Conservation (phyloP, 2,329 filamentous ascomycete species). For the Magnaporthiopsis rhizophila region DNA sequence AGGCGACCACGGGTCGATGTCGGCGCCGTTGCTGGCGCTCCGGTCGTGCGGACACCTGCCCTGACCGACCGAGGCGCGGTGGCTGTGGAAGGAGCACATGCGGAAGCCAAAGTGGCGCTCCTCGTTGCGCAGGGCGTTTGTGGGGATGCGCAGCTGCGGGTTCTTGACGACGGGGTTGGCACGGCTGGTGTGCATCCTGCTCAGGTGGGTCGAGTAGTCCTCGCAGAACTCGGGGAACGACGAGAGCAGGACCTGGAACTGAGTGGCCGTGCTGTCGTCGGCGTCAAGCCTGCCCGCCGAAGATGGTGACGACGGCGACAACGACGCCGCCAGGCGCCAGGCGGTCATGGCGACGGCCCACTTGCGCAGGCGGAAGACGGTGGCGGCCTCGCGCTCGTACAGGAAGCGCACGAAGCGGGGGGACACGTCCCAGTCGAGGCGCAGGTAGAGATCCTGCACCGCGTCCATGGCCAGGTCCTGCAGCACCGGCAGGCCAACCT, state of each 20-base stretch:
- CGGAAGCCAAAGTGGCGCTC: constrained; percentile 53
- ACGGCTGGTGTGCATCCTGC: constrained; percentile 41
- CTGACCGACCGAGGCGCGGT: constrained; percentile 46
- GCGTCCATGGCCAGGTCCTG: constrained; percentile 52
- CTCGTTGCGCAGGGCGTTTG: constrained; percentile 46
- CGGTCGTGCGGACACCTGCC: constrained; percentile 39
- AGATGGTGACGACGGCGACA: constrained; percentile 6
- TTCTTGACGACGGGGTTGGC: constrained; percentile 50
- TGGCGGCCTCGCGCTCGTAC: constrained; percentile 41
- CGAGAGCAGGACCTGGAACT: constrained; percentile 35
- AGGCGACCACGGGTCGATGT: not conserved
- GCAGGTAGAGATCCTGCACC: constrained; percentile 50
- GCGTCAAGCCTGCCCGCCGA: constrained; percentile 6
- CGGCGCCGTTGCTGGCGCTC: not conserved
- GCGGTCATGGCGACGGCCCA: constrained; percentile 55
- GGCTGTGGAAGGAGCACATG: constrained; percentile 53
- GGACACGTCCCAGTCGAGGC: constrained; percentile 50
- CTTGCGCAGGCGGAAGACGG: constrained; percentile 44
- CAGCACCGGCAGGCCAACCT: constrained; percentile 38
- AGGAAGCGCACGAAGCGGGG: constrained; percentile 42
- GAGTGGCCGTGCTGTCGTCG: constrained; percentile 18
- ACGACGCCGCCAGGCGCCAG: constrained; percentile 39
- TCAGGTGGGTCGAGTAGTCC: constrained; percentile 44
- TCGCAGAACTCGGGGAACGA: constrained; percentile 36
- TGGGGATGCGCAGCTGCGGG: constrained; percentile 49